These are phyloP conservation scores for Erodium moschatum DNA, from an alignment of 441 rosid species.

Conservation along the genomic window DNA sequence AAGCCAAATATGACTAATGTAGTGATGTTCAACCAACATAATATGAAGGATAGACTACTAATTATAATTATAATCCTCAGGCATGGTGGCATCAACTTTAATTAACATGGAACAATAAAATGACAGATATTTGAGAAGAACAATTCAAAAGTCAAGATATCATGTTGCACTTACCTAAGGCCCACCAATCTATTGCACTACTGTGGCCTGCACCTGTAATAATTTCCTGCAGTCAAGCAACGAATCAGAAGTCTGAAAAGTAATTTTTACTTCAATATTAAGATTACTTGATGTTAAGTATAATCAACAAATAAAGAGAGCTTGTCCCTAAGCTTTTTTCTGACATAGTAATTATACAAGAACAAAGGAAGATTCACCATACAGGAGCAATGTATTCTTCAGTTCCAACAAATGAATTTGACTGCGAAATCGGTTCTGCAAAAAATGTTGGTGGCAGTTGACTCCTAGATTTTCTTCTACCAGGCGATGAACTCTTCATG, in stretches of 20 bases:
- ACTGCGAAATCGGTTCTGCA: constrained; percentile 71
- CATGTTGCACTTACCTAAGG: constrained; percentile 50
- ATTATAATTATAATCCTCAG: not conserved
- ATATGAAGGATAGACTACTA: not conserved
- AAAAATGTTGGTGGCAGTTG: constrained; percentile 68
- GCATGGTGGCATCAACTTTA: not conserved
- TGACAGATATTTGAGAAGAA: not conserved
- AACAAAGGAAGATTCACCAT: constrained; percentile 22
- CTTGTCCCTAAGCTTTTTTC: not conserved
- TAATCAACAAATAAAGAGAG: not conserved
- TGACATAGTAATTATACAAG: constrained; percentile 4
- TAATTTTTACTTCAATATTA: too few relatives aligned
- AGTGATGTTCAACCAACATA: not conserved
- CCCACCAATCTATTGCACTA: constrained; percentile 95
- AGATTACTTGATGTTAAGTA: not conserved
- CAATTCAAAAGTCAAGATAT: constrained; percentile 1
- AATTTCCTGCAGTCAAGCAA: constrained; percentile 56
- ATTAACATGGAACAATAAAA: not conserved
- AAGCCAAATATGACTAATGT: not conserved
- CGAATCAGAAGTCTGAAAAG: not conserved
- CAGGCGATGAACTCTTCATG: constrained; percentile 40
- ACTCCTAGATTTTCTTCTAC: constrained; percentile 62
- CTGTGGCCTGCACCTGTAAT: constrained; percentile 85
- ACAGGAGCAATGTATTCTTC: constrained; percentile 99
- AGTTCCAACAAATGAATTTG: constrained; percentile 94